Evolutionary conservation across 768 basidiomycete genomes (phyloP).

Genomic region (Gymnopilus dilepis): DNA sequence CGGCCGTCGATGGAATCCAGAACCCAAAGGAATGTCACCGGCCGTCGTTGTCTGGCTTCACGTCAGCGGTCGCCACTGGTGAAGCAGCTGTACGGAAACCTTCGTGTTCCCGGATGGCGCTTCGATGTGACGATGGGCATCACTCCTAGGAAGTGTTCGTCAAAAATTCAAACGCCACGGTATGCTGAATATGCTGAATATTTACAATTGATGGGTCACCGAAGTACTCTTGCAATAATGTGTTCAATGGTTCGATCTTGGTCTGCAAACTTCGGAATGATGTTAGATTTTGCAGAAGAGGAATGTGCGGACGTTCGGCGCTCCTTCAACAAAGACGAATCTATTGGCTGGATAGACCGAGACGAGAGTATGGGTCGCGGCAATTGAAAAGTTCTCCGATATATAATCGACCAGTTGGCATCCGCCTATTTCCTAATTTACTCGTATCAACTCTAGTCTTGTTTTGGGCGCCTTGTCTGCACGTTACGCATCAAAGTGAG

Average conservation of each 20-base stretch:
- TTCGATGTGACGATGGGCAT: neutral
- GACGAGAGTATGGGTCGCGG: neutral
- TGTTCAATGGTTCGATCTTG: no score
- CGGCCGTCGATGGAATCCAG: neutral
- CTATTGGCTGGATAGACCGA: neutral
- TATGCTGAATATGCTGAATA: neutral
- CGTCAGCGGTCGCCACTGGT: conserved; percentile 1
- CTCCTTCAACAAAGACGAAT: neutral
- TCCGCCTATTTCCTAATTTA: conserved; percentile 23
- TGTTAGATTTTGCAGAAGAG: neutral
- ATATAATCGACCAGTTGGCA: neutral
- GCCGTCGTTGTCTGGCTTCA: neutral
- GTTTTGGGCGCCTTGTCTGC: neutral
- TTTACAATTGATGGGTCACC: neutral
- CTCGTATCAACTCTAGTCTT: conserved; percentile 12
- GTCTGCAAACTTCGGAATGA: no score
- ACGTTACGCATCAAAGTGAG: neutral
- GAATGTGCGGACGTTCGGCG: conserved; percentile 1
- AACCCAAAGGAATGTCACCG: neutral
- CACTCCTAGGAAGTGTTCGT: neutral
- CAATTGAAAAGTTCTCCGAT: neutral
- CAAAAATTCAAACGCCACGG: neutral
- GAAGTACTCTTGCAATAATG: no score
- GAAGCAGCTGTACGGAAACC: neutral
- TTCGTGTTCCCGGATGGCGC: neutral